Base-by-base conservation (phyloP, 441 rosid genomes). In the Erysimum pusillum region DNA sequence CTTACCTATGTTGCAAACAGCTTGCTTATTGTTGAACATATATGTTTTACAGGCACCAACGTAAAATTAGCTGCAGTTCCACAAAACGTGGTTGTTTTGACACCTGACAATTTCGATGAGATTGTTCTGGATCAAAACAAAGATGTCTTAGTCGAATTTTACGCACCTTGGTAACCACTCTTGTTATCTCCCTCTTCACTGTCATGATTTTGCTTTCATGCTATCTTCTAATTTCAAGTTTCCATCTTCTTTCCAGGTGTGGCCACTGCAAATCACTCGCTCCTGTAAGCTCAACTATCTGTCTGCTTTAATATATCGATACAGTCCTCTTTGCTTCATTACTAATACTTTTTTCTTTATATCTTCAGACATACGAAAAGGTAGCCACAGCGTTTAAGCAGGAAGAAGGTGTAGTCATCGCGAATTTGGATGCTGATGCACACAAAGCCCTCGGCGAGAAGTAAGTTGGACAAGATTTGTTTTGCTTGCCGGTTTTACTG, bases 111-210 rank as follows among this genome's bases (percentile, higher is more conserved):
- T 67, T 95, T 95, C 72, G 80, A 87, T 76, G 91, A 87, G 79
- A 34, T 93, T 80, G 98, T 95, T 75, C 76, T 93, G 89, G 93
- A 95, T 76, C 85, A 85, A 58, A 85, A 84, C 61, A 91, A 95
- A 78, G 93, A 92, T 82, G 96, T 93, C 42, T 76, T 95, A 83
- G 93, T 95, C 76, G 97, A 93, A 84, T 93, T 95, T 82, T 93
- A 93, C 82, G 99, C 97, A 36, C 98, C 99, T 48, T 96, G 98
- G 97, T 96, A 77, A 77, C 54, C 15, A 14, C 31, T n/a, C 53
- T 63, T 44, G 39, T 15, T 84, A 65, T 59, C 39, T 54, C 44
- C 49, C 44, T 44, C 45, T 25, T 20, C 32, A 31, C 53, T 25
- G 5, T 14, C 9, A 13, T 67, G 31, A 38, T 59, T 53, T 69